A percentile compares a stretch with the other conserved stretches of the same genome.
Evolutionary conservation across 2,329 filamentous ascomycete species (phyloP).

Genomic region (Exophiala sp.): DNA sequence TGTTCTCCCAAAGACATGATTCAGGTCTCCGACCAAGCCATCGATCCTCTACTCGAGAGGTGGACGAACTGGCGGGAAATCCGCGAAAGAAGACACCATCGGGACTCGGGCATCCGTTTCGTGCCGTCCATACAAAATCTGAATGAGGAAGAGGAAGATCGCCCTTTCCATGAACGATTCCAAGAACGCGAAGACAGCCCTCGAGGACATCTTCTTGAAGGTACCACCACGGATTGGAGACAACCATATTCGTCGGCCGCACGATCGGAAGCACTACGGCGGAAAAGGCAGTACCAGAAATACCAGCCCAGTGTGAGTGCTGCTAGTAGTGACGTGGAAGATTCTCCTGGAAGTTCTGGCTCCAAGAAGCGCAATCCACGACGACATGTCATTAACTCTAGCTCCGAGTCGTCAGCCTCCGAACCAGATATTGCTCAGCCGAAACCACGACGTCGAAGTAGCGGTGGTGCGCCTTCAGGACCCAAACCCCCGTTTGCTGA

Average conservation of each 20-base stretch:
- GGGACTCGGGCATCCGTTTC: constrained; percentile 18
- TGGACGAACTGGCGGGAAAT: constrained; percentile 30
- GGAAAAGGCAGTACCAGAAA: constrained; percentile 33
- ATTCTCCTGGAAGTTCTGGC: constrained; percentile 22
- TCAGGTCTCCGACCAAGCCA: constrained; percentile 34
- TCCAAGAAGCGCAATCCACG: constrained; percentile 20
- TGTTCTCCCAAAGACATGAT: constrained; percentile 39
- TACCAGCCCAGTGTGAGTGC: constrained; percentile 36
- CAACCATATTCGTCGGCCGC: constrained; percentile 38
- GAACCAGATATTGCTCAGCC: constrained; percentile 20
- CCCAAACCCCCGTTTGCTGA: constrained; percentile 11
- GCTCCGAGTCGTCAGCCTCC: constrained; percentile 24
- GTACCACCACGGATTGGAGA: constrained; percentile 36
- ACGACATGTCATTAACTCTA: constrained; percentile 26
- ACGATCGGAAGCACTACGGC: constrained; percentile 31
- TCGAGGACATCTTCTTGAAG: constrained; percentile 36
- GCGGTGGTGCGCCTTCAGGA: constrained; percentile 11
- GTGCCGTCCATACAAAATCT: constrained; percentile 26
- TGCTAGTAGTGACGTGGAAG: constrained; percentile 34
- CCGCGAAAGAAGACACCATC: constrained; percentile 22
- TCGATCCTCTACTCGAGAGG: constrained; percentile 33
- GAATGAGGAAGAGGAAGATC: constrained; percentile 25
- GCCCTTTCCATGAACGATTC: constrained; percentile 27
- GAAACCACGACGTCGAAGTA: constrained; percentile 17
- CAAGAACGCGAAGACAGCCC: constrained; percentile 28